These are phyloP conservation scores for Dacryopinax spathularia DNA, from an alignment of 768 basidiomycete species.

Conservation along the genomic window DNA sequence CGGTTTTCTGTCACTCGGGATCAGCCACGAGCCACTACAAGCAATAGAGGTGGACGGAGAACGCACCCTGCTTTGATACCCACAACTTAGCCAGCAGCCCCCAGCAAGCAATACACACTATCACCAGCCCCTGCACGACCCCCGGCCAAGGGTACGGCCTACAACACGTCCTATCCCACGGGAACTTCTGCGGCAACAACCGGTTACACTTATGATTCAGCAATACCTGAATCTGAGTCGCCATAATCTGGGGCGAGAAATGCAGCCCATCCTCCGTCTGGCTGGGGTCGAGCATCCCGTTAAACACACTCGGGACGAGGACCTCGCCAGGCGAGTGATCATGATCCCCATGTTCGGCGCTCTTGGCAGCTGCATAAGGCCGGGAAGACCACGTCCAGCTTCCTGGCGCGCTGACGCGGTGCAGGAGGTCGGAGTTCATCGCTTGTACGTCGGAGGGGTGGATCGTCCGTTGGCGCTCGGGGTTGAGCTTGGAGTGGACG, in stretches of 20 bases:
- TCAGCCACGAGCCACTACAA: constrained; percentile 7
- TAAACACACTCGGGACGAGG: constrained; percentile 64
- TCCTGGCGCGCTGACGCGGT: constrained; percentile 34
- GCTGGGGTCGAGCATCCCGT: constrained; percentile 55
- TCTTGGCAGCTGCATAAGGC: constrained; percentile 17
- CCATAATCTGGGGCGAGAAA: constrained; percentile 48
- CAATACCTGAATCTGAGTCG: constrained; percentile 59
- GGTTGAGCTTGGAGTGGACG: constrained; percentile 47
- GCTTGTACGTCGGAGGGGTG: constrained; percentile 67
- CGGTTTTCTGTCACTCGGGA: background rate
- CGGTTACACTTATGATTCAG: constrained; percentile 75
- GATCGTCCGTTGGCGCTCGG: constrained; percentile 53
- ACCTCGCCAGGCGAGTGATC: constrained; percentile 25
- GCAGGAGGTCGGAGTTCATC: constrained; percentile 76
- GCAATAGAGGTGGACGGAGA: too few relatives aligned
- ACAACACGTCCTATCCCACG: constrained; percentile 69
- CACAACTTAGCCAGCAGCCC: constrained; percentile 38
- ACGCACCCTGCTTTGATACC: constrained; percentile 18
- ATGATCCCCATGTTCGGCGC: constrained; percentile 4
- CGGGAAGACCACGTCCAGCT: constrained; percentile 21
- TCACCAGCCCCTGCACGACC: constrained; percentile 38
- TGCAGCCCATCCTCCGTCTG: constrained; percentile 79
- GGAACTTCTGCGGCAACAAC: constrained; percentile 42
- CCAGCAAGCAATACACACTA: constrained; percentile 34
- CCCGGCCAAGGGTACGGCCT: constrained; percentile 57